Conservation (phyloP, 2,329 filamentous ascomycete species). For the Fusarium sp. region DNA sequence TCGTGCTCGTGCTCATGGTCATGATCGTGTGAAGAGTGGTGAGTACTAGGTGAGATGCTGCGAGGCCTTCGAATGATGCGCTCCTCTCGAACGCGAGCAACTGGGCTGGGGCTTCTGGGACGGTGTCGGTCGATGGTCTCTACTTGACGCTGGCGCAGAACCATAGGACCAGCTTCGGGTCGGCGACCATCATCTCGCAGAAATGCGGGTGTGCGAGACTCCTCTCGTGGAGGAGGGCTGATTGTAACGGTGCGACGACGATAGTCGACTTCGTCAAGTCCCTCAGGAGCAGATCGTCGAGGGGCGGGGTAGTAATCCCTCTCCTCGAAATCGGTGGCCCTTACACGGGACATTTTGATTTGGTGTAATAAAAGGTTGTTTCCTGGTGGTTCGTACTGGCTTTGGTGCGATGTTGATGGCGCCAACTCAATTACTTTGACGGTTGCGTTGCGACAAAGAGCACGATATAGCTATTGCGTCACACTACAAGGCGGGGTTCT, state of each 20-base stretch:
- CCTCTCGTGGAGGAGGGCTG: conserved; percentile 57
- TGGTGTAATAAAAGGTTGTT: conserved; percentile 13
- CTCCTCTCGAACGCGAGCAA: conserved; percentile 55
- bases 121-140: conserved; percentile 65
- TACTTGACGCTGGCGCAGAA: conserved; percentile 65
- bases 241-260: conserved; percentile 51
- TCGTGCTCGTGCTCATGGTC: conserved; percentile 53
- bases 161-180: conserved; percentile 62
- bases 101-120: conserved; percentile 57
- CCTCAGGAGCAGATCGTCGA: conserved; percentile 50
- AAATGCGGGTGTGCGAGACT: conserved; percentile 61
- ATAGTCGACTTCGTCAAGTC: conserved; percentile 52
- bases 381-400: conserved; percentile 6
- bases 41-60: conserved; percentile 53
- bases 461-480: conserved; percentile 31
- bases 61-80: conserved; percentile 57
- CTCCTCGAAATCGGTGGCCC: conserved; percentile 58
- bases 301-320: conserved; percentile 56
- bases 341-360: conserved; percentile 44
- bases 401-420: conserved; percentile 15
- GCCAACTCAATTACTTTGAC: conserved; percentile 30
- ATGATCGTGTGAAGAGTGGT: conserved; percentile 44
- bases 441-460: conserved; percentile 17
- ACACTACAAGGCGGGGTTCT: conserved; percentile 31
- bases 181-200: conserved; percentile 62